Conservation (phyloP, 1,284 basidiomycete genomes). For the Fomitopsis betulina region DNA sequence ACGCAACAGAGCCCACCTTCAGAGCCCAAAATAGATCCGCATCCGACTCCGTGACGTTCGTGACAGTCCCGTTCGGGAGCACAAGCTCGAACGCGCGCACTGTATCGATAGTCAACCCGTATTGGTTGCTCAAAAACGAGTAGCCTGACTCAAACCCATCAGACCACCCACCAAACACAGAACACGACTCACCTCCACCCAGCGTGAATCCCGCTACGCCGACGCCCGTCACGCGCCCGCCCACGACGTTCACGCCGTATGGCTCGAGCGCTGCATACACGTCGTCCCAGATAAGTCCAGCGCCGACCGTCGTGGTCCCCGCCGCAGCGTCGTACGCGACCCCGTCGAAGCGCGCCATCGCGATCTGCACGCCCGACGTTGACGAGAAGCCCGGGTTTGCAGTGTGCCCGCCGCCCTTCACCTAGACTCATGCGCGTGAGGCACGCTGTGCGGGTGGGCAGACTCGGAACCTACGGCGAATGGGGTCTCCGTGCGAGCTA, state of each 20-base stretch:
- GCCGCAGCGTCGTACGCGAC: constrained; percentile 29
- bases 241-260: constrained; percentile 39
- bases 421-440: constrained; percentile 24
- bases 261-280: constrained; percentile 39
- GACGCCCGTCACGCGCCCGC: constrained; percentile 36
- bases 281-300: constrained; percentile 47
- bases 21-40: constrained; percentile 37
- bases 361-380: constrained; percentile 49
- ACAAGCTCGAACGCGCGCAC: constrained; percentile 35
- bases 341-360: constrained; percentile 40
- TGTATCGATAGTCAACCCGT: constrained; percentile 41
- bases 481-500: constrained; percentile 32
- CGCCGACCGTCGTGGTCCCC: constrained; percentile 37
- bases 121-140: constrained; percentile 37
- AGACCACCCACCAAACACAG: neutral
- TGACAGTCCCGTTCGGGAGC: constrained; percentile 34
- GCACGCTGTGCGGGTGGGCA: constrained; percentile 12
- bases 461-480: constrained; percentile 30
- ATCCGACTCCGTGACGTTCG: constrained; percentile 21
- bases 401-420: constrained; percentile 48
- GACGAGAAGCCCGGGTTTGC: constrained; percentile 47
- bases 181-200: constrained; percentile 38
- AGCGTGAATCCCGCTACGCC: constrained; percentile 43
- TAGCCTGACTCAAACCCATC: constrained; percentile 25
- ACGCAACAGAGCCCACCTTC: constrained; percentile 26